These are phyloP conservation scores for Forsythia suspensa DNA, from an alignment of 257 asterid genomes.

Conservation along the genomic window DNA sequence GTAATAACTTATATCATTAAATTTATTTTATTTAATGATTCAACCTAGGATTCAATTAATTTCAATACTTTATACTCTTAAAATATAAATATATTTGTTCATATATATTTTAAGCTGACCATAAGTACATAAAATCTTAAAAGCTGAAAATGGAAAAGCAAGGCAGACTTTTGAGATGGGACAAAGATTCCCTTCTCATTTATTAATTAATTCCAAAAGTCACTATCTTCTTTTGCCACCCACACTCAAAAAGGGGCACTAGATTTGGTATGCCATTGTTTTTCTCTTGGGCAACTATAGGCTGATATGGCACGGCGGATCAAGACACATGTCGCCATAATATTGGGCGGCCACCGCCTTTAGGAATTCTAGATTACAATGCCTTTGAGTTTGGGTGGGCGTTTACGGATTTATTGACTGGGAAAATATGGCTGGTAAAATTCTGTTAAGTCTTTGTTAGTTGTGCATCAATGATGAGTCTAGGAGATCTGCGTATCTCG, in stretches of 20 bases:
- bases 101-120: too few species aligned
- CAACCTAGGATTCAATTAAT: too few species aligned
- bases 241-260: not conserved
- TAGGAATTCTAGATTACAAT: not conserved
- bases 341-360: constrained; percentile 45
- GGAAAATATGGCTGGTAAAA: not conserved
- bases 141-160: not conserved
- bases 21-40: too few species aligned
- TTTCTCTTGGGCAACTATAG: constrained; percentile 24
- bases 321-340: not conserved
- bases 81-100: too few species aligned
- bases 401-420: not conserved
- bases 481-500: not conserved
- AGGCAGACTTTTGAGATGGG: not conserved
- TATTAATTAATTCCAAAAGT: not conserved
- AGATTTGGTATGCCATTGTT: not conserved
- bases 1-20: too few species aligned
- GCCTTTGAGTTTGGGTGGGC: not conserved
- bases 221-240: constrained; percentile 41
- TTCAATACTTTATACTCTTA: too few species aligned
- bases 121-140: too few species aligned
- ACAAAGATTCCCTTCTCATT: constrained; percentile 15
- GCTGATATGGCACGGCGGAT: constrained; percentile 5
- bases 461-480: not conserved
- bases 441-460: not conserved